Percentiles rank a stretch among this genome's conserved stretches.
phyloP scores from a whole-genome alignment of 2,329 filamentous ascomycete genomes.

The Tolypocladium nubicola region DNA sequence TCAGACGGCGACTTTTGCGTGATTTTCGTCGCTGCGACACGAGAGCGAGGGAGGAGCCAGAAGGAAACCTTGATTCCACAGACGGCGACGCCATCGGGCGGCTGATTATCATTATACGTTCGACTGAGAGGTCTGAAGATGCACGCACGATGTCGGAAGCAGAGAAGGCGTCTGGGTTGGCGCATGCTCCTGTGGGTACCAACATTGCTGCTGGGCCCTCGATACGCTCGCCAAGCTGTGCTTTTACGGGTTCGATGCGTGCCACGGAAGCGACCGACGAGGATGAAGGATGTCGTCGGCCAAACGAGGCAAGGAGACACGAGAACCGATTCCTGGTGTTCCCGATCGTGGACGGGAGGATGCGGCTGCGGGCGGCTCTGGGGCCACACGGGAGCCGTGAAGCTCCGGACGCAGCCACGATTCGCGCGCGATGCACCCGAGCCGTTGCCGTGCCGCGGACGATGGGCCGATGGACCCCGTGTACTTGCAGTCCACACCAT shows the following conservation, averaged over 20 bases:
- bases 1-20: constrained; percentile 38
- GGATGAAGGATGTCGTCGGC: neutral
- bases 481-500: neutral
- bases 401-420: constrained; percentile 4
- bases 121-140: neutral
- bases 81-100: neutral
- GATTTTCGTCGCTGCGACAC: constrained; percentile 10
- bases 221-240: neutral
- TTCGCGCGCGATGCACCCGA: neutral
- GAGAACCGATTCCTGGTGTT: constrained; percentile 2
- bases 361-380: constrained; percentile 4
- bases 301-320: constrained; percentile 1
- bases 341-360: constrained; percentile 1
- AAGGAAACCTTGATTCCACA: neutral
- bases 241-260: neutral
- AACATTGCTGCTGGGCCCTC: neutral
- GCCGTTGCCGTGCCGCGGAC: neutral
- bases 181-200: neutral
- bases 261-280: neutral
- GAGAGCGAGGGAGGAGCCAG: neutral
- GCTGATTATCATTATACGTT: neutral
- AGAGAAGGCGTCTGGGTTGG: neutral
- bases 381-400: constrained; percentile 4
- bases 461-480: neutral
- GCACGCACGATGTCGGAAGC: neutral